Conservation (phyloP, 495 filamentous ascomycete species). For the Annulohypoxylon stygium region DNA sequence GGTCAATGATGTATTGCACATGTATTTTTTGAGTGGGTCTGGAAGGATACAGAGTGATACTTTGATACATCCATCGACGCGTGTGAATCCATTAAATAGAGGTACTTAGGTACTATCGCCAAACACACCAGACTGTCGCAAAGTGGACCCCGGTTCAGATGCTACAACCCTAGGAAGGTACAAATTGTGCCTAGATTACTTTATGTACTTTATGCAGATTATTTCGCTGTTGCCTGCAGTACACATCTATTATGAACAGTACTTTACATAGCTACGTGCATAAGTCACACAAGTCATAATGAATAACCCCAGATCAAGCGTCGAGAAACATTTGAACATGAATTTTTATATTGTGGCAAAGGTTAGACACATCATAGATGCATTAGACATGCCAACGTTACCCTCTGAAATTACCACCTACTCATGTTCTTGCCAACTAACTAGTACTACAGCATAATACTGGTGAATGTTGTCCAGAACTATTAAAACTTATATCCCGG, state of each 20-base stretch:
- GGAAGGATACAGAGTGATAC: slow-evolving; percentile 8
- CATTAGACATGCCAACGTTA: slow-evolving; percentile 16
- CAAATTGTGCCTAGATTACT: slow-evolving; percentile 15
- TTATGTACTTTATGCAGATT: background rate
- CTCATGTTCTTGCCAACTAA: too few relatives aligned
- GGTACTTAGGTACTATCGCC: background rate
- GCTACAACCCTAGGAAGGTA: slow-evolving; percentile 8
- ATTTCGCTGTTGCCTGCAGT: too few relatives aligned
- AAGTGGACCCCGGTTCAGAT: too few relatives aligned
- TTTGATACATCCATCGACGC: background rate
- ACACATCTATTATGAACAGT: too few relatives aligned
- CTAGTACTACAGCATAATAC: background rate
- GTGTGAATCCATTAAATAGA: background rate
- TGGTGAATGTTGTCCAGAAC: background rate
- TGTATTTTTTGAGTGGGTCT: slow-evolving; percentile 9
- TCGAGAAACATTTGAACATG: slow-evolving; percentile 5
- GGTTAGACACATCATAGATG: slow-evolving; percentile 12
- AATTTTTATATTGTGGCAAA: slow-evolving; percentile 19
- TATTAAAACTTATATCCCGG: background rate
- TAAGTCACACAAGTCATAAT: slow-evolving; percentile 11
- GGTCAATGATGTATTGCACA: slow-evolving; percentile 41
- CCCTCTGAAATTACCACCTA: background rate
- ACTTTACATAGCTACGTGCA: background rate
- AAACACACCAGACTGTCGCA: background rate
- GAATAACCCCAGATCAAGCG: background rate